Evolutionary conservation across 495 filamentous ascomycete species (phyloP), one percentile per base, ranked within the genome.

Genomic region (Penicillium odoratum): DNA sequence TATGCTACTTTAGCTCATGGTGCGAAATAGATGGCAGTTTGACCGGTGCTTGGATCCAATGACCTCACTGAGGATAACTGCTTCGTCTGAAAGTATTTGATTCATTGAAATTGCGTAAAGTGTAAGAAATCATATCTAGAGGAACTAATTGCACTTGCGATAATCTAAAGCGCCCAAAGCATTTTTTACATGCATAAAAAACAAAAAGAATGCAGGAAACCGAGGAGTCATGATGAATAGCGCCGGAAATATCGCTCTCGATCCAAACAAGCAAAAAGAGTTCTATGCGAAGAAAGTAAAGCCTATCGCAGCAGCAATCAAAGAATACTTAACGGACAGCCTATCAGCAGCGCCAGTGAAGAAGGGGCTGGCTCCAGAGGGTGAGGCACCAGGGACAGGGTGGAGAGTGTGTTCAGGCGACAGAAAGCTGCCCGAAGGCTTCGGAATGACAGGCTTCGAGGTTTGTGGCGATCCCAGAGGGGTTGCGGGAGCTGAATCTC

Each of bases 261-360:
- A 11, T 11, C 33, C 33, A 9, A 33, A 9, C 33, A 4, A 36
- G 33, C 33, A 18, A 28, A 51, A 38, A 36, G 0, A 21, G 1
- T 13, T 53, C 34, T 53, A 53, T 30, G 25, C 51, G n/a, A 44
- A 18, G 10, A 53, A 6, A 16, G 51, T 25, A 28, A 53, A 38
- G 7, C 34, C 34, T 1, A 53, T 31, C 10, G 38, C 51, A 26
- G 26, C 51, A 36, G 43, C 40, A 25, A 55, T 25, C 43, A 47
- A 15, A 8, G 40, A 30, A 30, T 28, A 21, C n/a, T 43, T 11
- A n/a, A 44, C 13, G 11, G 51, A 15, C 8, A 42, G 9, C 5
- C n/a, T 28, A 8, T 48, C 45, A 9, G 53, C 53, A 5, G 33
- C 53, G 7, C 53, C 53, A n/a, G 53, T 56, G 33, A 56, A 56